Evolutionary conservation across 2,329 filamentous ascomycete species (phyloP).

Genomic region (Immersiporthe knoxdaviesiana): DNA sequence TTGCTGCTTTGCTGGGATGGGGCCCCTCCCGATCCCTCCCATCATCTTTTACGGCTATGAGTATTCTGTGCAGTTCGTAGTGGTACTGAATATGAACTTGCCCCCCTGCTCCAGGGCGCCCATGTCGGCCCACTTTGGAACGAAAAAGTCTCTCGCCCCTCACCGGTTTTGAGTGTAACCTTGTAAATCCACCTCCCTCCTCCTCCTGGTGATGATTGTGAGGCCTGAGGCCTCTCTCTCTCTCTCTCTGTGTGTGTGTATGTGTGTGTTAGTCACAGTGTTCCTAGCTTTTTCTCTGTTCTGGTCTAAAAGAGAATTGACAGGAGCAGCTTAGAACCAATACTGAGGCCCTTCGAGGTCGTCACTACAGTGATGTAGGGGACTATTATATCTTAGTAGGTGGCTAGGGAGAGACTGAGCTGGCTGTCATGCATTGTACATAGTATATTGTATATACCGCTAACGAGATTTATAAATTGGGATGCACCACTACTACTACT

Average conservation of each 20-base stretch:
- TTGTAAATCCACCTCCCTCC: background rate
- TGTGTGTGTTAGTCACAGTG: background rate
- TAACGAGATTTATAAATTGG: too few species aligned
- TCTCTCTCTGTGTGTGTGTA: background rate
- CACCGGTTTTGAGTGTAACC: slow-evolving; percentile 1
- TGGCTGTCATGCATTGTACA: background rate
- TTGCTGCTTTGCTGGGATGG: background rate
- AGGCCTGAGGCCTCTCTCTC: background rate
- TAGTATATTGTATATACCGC: too few species aligned
- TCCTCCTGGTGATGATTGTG: background rate
- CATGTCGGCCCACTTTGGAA: slow-evolving; percentile 3
- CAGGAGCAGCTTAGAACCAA: background rate
- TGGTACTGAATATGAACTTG: background rate
- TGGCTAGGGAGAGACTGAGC: too few species aligned
- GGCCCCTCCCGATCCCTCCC: background rate
- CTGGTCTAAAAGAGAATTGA: background rate
- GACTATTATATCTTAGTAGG: too few species aligned
- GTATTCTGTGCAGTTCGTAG: background rate
- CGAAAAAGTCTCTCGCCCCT: slow-evolving; percentile 5
- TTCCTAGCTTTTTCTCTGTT: background rate
- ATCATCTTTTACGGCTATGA: background rate
- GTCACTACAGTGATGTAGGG: too few species aligned
- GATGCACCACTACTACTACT: background rate
- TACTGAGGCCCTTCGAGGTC: background rate
- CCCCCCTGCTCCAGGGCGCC: background rate